Conservation (phyloP, 331 rosid species). For the Quercus tomentella region DNA sequence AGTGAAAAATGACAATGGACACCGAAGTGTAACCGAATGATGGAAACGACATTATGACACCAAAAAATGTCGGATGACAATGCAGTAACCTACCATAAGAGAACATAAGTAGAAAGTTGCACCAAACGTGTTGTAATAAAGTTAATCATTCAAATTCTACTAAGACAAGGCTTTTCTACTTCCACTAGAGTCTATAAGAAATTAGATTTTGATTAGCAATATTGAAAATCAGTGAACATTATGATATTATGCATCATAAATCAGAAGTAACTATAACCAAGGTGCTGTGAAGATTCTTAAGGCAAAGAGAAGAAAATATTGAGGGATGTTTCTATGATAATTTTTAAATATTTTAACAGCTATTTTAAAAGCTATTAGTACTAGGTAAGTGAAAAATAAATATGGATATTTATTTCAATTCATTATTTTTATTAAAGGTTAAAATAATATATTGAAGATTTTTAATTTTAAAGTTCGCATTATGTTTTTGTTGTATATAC, state of each 20-base stretch:
- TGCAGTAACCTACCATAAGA: neutral
- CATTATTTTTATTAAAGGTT: too few relatives aligned
- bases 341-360: too few relatives aligned
- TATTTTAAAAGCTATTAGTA: too few relatives aligned
- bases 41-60: neutral
- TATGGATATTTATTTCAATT: too few relatives aligned
- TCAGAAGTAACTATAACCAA: too few relatives aligned
- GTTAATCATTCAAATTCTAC: neutral
- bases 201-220: neutral
- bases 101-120: neutral
- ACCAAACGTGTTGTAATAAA: neutral
- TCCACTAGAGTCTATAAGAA: neutral
- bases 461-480: too few relatives aligned
- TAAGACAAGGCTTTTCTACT: neutral
- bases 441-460: too few relatives aligned
- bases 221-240: neutral
- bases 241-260: neutral
- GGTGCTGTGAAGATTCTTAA: too few relatives aligned
- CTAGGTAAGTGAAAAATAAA: too few relatives aligned
- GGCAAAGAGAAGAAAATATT: too few relatives aligned
- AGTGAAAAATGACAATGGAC: neutral
- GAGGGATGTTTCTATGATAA: too few relatives aligned
- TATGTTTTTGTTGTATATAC: too few relatives aligned
- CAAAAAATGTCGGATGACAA: neutral
- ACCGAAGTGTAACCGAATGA: neutral